These are phyloP conservation scores for Geotrichum phurueaensis DNA, from an alignment of 1,139 yeast species.

Conservation along the genomic window DNA sequence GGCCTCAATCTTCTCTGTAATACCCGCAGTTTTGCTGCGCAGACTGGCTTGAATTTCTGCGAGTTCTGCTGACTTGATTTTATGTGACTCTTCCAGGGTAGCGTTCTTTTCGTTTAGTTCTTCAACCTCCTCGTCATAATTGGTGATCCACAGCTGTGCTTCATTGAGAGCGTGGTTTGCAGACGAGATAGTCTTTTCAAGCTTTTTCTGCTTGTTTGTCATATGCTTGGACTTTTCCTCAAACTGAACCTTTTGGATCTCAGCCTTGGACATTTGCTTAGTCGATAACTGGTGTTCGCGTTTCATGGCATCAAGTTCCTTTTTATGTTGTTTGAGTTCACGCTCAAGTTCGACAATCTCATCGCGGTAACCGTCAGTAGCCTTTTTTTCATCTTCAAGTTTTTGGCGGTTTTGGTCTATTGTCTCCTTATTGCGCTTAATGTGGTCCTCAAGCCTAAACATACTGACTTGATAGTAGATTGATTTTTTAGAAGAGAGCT, in stretches of 20 bases:
- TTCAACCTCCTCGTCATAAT: constrained; percentile 42
- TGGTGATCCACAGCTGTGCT: constrained; percentile 45
- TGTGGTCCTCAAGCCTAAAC: constrained; percentile 42
- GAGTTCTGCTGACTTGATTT: constrained; percentile 49
- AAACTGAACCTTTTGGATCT: constrained; percentile 51
- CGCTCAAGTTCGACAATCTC: constrained; percentile 37
- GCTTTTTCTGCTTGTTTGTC: constrained; percentile 54
- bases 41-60: constrained; percentile 60
- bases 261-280: constrained; percentile 30
- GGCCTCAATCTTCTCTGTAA: constrained; percentile 56
- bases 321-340: constrained; percentile 38
- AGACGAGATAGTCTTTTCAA: constrained; percentile 43
- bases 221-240: constrained; percentile 71
- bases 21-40: constrained; percentile 64
- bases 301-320: constrained; percentile 26
- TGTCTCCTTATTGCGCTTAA: constrained; percentile 28
- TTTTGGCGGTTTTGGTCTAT: constrained; percentile 17
- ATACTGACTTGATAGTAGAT: constrained; percentile 46
- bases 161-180: constrained; percentile 40
- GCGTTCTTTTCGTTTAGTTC: constrained; percentile 37
- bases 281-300: constrained; percentile 26
- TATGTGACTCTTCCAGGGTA: constrained; percentile 44
- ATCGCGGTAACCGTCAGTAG: constrained; percentile 40
- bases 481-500: constrained; percentile 49
- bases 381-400: constrained; percentile 45